These are phyloP conservation scores for Backusella australiensis DNA, from an alignment of 192 early-diverging fungal species.

Conservation along the genomic window DNA sequence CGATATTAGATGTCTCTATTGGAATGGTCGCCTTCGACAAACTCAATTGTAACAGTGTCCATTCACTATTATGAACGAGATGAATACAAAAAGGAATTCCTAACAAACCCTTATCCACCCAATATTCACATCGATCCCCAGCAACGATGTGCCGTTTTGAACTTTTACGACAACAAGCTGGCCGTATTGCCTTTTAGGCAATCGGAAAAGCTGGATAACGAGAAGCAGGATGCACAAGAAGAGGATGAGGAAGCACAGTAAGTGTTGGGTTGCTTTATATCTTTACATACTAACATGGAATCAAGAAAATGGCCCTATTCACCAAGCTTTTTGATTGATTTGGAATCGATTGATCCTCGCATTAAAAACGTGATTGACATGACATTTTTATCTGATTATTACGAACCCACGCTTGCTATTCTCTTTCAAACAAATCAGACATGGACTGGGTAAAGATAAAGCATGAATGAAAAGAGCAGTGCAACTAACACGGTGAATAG, in stretches of 20 bases:
- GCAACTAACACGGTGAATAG: background rate
- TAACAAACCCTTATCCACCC: slow-evolving; percentile 62
- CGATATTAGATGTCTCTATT: slow-evolving; percentile 81
- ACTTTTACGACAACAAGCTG: slow-evolving; percentile 85
- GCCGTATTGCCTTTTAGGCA: slow-evolving; percentile 88
- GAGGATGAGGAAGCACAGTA: slow-evolving; percentile 56
- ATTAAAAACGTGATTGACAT: slow-evolving; percentile 87
- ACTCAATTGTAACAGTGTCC: slow-evolving; percentile 86
- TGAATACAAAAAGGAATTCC: slow-evolving; percentile 73
- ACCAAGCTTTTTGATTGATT: slow-evolving; percentile 72
- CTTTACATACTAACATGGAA: background rate
- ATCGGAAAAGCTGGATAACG: slow-evolving; percentile 47
- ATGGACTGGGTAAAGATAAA: slow-evolving; percentile 76
- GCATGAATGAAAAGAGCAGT: background rate
- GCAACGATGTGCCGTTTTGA: slow-evolving; percentile 82
- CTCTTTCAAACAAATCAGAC: slow-evolving; percentile 83
- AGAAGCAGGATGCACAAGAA: slow-evolving; percentile 36
- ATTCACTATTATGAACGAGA: slow-evolving; percentile 98
- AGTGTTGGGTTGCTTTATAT: background rate
- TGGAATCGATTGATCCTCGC: slow-evolving; percentile 51
- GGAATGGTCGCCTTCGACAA: slow-evolving; percentile 73
- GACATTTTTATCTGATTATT: slow-evolving; percentile 86
- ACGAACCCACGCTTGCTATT: slow-evolving; percentile 93
- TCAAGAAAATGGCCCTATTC: slow-evolving; percentile 58
- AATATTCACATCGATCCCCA: slow-evolving; percentile 79